Evolutionary conservation across 768 basidiomycete species (phyloP), one percentile per base, ranked within the genome.

Genomic region (Mycena venus): DNA sequence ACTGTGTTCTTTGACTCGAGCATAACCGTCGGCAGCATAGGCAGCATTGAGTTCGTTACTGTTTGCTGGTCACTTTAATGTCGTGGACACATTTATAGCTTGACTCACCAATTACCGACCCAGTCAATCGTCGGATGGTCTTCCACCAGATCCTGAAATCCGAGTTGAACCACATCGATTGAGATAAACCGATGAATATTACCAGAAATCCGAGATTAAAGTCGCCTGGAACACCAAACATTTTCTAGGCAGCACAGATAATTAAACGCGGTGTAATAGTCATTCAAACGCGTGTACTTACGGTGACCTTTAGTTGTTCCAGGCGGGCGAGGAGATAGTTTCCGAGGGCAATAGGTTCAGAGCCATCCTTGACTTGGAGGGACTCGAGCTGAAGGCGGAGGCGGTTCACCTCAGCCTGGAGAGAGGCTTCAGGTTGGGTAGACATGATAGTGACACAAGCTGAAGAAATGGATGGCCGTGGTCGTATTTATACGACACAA

Each of bases 21-120:
- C 95, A 82, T 98, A 98, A 14, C 97, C 97, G 79, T 97, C 96
- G 0, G 95, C 95, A 19, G 97, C 97, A 82, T 98, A 98, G 0
- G 95, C 88, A 0, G 95, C 94, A 75, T 97, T 95, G 58, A 97
- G 87, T 80, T 96, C 94, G 73, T 96, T 95, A 76, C 94, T 95
- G 71, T 0, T 65, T n/a, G 21, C n/a, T 11, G 47, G 19, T n/a
- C 31, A 25, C 55, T 68, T 73, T 42, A 15, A 47, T 21, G 31
- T 19, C 27, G 25, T 14, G 0, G n/a, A 25, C 31, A 10, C 19
- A 8, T 34, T 3, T 17, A 38, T 59, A n/a, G 7, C 25, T 19
- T 12, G 0, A 66, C 85, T 8, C 82, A 93, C 93, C 94, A 95
- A 79, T 95, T 95, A 6, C 96, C 97, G 65, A 97, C 89, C 96